phyloP scores from a whole-genome alignment of 2,329 filamentous ascomycete species.

The Sclerotinia nivalis region DNA sequence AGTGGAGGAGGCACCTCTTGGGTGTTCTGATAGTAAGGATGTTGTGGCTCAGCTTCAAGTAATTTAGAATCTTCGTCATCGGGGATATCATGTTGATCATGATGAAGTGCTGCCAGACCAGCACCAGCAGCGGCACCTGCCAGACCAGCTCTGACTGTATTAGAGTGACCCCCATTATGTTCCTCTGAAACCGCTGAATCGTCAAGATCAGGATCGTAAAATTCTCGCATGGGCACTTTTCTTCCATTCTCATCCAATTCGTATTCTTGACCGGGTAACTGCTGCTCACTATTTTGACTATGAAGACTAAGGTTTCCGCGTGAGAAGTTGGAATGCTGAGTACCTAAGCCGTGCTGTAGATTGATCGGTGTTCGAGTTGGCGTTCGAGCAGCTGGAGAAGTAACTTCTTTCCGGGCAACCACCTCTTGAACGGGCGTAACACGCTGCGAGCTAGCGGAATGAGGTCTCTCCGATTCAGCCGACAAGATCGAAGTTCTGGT shows the following conservation, averaged over 20 bases:
- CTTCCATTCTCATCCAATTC: slow-evolving; percentile 41
- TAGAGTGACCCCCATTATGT: slow-evolving; percentile 38
- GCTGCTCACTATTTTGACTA: slow-evolving; percentile 48
- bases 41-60: slow-evolving; percentile 20
- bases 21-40: slow-evolving; percentile 39
- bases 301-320: slow-evolving; percentile 51
- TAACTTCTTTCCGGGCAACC: slow-evolving; percentile 51
- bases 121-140: slow-evolving; percentile 41
- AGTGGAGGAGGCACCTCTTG: slow-evolving; percentile 65
- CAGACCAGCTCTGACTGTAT: slow-evolving; percentile 34
- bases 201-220: slow-evolving; percentile 32
- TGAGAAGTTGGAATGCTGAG: slow-evolving; percentile 55
- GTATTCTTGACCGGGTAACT: slow-evolving; percentile 43
- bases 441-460: slow-evolving; percentile 56
- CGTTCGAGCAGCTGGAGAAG: slow-evolving; percentile 61
- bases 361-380: slow-evolving; percentile 61
- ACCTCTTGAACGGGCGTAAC: slow-evolving; percentile 62
- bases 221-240: slow-evolving; percentile 38
- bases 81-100: slow-evolving; percentile 28
- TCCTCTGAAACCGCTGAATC: slow-evolving; percentile 38
- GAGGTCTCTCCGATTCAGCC: slow-evolving; percentile 71
- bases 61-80: slow-evolving; percentile 37
- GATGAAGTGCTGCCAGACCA: slow-evolving; percentile 44
- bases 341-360: slow-evolving; percentile 61
- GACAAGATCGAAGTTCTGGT: slow-evolving; percentile 87